Evolutionary conservation across 1,284 basidiomycete species (phyloP).

Genomic region (Cerrena zonata): DNA sequence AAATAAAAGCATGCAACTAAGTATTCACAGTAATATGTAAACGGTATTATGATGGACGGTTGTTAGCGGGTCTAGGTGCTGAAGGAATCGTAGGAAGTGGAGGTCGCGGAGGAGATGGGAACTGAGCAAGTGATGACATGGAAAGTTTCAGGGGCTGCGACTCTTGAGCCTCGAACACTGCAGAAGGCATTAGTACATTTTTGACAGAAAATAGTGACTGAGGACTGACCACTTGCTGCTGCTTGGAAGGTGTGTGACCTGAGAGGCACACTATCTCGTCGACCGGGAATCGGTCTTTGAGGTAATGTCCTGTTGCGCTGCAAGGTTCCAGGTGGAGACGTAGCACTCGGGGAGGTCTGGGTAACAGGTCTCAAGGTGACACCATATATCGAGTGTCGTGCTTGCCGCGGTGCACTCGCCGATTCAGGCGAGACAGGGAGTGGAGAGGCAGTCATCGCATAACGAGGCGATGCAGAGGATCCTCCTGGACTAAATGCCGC

Average conservation of each 20-base stretch:
- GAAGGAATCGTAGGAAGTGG: constrained; percentile 29
- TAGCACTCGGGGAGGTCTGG: neutral
- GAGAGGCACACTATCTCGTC: neutral
- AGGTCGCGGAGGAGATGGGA: constrained; percentile 37
- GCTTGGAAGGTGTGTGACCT: neutral
- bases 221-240: neutral
- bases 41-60: neutral
- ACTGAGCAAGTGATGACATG: constrained; percentile 28
- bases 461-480: neutral
- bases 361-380: neutral
- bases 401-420: neutral
- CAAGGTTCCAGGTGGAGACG: constrained; percentile 1
- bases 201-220: constrained; percentile 1
- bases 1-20: no score
- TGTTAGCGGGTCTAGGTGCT: constrained; percentile 6
- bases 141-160: constrained; percentile 18
- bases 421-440: neutral
- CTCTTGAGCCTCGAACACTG: constrained; percentile 10
- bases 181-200: neutral
- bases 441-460: neutral
- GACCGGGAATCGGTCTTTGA: constrained; percentile 6
- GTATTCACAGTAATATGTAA: no score
- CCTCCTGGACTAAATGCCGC: neutral
- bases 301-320: constrained; percentile 10
- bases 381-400: neutral